A percentile compares a stretch with the other conserved stretches of the same genome.
Evolutionary conservation across 345 rosid genomes (phyloP).

Genomic region (Diplotaxis tenuifolia): DNA sequence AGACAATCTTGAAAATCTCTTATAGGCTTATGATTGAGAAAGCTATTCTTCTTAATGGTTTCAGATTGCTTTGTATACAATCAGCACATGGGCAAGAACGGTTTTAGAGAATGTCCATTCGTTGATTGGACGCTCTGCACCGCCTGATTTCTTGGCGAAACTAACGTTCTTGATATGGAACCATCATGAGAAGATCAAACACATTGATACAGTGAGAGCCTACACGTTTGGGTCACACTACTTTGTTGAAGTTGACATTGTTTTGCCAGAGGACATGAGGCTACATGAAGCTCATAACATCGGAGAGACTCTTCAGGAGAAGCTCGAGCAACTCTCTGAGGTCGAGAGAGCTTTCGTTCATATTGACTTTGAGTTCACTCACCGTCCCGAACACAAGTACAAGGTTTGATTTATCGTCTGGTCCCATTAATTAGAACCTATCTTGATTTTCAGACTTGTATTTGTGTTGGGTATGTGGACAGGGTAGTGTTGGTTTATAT

Average conservation of each 20-base stretch:
- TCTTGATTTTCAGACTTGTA: slow-evolving; percentile 21
- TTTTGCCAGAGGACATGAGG: slow-evolving; percentile 65
- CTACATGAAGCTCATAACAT: slow-evolving; percentile 71
- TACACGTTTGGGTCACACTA: slow-evolving; percentile 80
- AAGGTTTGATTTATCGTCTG: slow-evolving; percentile 18
- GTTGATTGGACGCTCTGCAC: slow-evolving; percentile 70
- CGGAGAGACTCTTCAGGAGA: slow-evolving; percentile 80
- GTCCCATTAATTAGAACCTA: background rate
- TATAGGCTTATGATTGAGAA: background rate
- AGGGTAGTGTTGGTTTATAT: background rate
- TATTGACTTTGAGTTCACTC: slow-evolving; percentile 79
- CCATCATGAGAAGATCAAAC: slow-evolving; percentile 68
- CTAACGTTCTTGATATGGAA: slow-evolving; percentile 80
- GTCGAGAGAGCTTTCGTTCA: slow-evolving; percentile 87
- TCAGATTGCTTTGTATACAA: slow-evolving; percentile 85
- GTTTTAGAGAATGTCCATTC: slow-evolving; percentile 72
- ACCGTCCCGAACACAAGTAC: slow-evolving; percentile 69
- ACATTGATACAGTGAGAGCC: slow-evolving; percentile 78
- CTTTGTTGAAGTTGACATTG: slow-evolving; percentile 85
- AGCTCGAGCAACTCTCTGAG: slow-evolving; percentile 77
- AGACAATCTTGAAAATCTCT: background rate
- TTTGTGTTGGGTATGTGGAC: slow-evolving; percentile 51
- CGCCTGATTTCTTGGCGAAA: slow-evolving; percentile 76
- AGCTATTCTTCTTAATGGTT: background rate
- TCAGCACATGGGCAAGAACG: slow-evolving; percentile 68